A percentile compares a stretch with the other conserved stretches of the same genome.
Evolutionary conservation across 2,329 filamentous ascomycete genomes (phyloP).

Genomic region (Dothideomycetidae sp.): DNA sequence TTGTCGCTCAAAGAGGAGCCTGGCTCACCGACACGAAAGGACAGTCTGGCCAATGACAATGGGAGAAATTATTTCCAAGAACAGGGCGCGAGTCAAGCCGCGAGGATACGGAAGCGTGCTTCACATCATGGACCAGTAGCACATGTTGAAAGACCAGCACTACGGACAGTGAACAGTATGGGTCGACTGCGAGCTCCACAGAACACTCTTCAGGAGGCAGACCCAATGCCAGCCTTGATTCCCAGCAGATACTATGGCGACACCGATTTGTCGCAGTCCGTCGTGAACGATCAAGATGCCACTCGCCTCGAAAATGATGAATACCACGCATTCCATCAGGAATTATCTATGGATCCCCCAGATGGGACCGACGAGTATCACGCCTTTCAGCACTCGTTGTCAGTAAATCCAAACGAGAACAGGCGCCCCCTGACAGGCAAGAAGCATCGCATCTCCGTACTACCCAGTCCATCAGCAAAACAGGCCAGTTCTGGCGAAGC

Average conservation of each 20-base stretch:
- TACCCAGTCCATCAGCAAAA: slow-evolving; percentile 12
- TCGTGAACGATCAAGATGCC: neutral
- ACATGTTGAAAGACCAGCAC: slow-evolving; percentile 1
- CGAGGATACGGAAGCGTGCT: slow-evolving; percentile 6
- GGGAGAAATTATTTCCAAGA: neutral
- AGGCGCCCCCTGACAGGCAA: slow-evolving; percentile 7
- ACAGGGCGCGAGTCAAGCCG: neutral
- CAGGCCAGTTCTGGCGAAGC: slow-evolving; percentile 2
- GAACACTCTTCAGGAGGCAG: neutral
- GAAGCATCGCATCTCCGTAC: slow-evolving; percentile 10
- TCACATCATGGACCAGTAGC: slow-evolving; percentile 5
- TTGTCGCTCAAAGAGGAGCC: neutral
- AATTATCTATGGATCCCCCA: slow-evolving; percentile 5
- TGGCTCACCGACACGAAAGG: slow-evolving; percentile 1
- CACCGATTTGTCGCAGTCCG: neutral
- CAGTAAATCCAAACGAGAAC: slow-evolving; percentile 5
- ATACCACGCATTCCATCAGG: slow-evolving; percentile 8
- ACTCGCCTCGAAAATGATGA: slow-evolving; percentile 7
- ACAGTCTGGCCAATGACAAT: slow-evolving; percentile 7
- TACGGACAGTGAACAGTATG: slow-evolving; percentile 4
- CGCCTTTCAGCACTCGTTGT: slow-evolving; percentile 8
- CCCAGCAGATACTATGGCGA: neutral
- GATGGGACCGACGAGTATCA: slow-evolving; percentile 4
- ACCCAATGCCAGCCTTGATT: neutral
- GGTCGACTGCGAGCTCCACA: slow-evolving; percentile 1